Conservation (phyloP, 2,329 filamentous ascomycete genomes). For the Fusarium sp. region DNA sequence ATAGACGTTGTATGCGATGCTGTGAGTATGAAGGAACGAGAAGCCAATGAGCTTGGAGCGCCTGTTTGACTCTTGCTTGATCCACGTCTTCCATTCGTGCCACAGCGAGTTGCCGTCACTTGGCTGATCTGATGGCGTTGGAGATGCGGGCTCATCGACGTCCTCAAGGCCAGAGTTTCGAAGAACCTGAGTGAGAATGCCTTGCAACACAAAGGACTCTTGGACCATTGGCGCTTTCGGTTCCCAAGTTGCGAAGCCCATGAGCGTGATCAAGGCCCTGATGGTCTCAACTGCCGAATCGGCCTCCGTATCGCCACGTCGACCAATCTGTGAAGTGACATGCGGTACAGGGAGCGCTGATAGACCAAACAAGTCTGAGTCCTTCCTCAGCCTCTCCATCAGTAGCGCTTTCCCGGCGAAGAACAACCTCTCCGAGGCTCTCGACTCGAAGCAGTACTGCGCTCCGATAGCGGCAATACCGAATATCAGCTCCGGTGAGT, state of each 20-base stretch:
- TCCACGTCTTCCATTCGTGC: slow-evolving; percentile 45
- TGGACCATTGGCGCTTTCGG: slow-evolving; percentile 44
- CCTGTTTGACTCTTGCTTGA: slow-evolving; percentile 44
- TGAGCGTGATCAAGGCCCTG: slow-evolving; percentile 46
- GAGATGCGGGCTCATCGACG: not conserved
- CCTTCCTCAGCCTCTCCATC: slow-evolving; percentile 41
- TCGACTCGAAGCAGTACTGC: slow-evolving; percentile 51
- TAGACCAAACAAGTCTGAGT: slow-evolving; percentile 27
- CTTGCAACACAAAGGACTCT: slow-evolving; percentile 47
- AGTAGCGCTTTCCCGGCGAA: slow-evolving; percentile 45
- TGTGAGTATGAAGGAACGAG: slow-evolving; percentile 50
- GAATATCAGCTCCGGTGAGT: slow-evolving; percentile 45
- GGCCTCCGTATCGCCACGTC: not conserved
- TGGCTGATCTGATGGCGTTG: not conserved
- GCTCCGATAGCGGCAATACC: slow-evolving; percentile 47
- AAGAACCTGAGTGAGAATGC: slow-evolving; percentile 45
- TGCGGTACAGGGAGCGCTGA: not conserved
- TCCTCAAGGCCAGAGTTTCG: slow-evolving; percentile 47
- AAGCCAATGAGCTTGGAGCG: slow-evolving; percentile 50
- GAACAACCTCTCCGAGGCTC: slow-evolving; percentile 47
- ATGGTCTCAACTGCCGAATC: slow-evolving; percentile 42
- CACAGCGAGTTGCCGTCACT: not conserved
- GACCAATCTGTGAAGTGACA: slow-evolving; percentile 20
- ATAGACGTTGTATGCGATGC: slow-evolving; percentile 50
- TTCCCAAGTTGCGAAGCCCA: slow-evolving; percentile 52